Percentiles rank a stretch among this genome's conserved stretches.
Conservation (phyloP, 192 early-diverging fungal genomes). For the Chytriomyces sp. region DNA sequence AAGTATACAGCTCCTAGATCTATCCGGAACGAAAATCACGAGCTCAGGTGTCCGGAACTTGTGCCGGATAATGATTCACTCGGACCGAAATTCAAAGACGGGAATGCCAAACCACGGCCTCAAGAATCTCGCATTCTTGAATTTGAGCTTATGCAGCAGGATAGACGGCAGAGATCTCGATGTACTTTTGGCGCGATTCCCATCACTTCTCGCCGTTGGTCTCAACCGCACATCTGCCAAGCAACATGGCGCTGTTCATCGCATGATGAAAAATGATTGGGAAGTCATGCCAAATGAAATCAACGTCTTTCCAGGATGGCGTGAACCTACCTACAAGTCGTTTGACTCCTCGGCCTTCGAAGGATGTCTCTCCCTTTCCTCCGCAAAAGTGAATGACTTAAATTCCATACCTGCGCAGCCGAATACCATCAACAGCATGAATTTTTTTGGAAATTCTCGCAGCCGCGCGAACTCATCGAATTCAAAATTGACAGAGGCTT, state of each 20-base stretch:
- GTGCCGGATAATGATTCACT: slow-evolving; percentile 3
- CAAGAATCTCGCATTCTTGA: neutral
- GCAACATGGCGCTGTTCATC: neutral
- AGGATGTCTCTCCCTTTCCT: neutral
- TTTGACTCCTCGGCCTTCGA: neutral
- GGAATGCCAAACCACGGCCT: neutral
- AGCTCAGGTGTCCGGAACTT: neutral
- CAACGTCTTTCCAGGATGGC: slow-evolving; percentile 12
- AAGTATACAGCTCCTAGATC: neutral
- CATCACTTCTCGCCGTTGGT: neutral
- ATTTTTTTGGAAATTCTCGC: neutral
- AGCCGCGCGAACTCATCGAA: too few species aligned
- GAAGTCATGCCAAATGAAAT: neutral
- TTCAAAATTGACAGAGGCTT: neutral
- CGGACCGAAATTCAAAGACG: neutral
- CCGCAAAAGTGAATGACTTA: neutral
- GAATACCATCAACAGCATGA: neutral
- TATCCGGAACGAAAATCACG: slow-evolving; percentile 1
- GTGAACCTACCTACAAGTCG: neutral
- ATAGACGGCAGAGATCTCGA: neutral
- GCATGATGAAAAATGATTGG: neutral
- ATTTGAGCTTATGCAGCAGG: slow-evolving; percentile 1
- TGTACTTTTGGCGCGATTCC: neutral
- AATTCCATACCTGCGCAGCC: neutral
- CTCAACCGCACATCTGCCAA: neutral